These are phyloP conservation scores for Phoma sp. DNA, from an alignment of 2,329 filamentous ascomycete genomes.

Conservation along the genomic window DNA sequence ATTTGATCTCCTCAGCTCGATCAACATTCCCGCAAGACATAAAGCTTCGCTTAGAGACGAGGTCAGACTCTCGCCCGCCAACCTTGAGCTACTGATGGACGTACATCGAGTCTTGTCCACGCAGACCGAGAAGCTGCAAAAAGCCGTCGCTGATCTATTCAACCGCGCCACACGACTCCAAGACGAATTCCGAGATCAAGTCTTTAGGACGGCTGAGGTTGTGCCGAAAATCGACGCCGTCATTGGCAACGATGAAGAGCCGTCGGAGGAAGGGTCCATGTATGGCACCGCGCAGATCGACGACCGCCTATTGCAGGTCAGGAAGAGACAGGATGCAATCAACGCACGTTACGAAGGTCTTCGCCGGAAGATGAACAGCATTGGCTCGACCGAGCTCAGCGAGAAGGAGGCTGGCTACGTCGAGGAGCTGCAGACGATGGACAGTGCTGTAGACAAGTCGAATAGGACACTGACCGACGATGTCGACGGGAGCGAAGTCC, in stretches of 20 bases:
- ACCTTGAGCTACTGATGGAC: slow-evolving; percentile 73
- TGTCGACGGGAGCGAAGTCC: slow-evolving; percentile 34
- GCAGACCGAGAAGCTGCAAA: slow-evolving; percentile 72
- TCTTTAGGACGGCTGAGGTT: slow-evolving; percentile 69
- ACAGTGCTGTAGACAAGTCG: slow-evolving; percentile 46
- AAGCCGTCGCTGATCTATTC: slow-evolving; percentile 76
- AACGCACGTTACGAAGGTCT: slow-evolving; percentile 66
- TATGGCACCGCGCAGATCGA: slow-evolving; percentile 63
- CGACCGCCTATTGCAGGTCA: slow-evolving; percentile 62
- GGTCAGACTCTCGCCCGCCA: slow-evolving; percentile 72
- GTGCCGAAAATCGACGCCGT: slow-evolving; percentile 71
- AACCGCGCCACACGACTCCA: slow-evolving; percentile 72
- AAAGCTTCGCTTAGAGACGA: slow-evolving; percentile 70
- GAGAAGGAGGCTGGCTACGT: slow-evolving; percentile 68
- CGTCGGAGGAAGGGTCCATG: slow-evolving; percentile 51
- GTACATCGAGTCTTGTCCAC: slow-evolving; percentile 73
- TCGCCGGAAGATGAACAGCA: slow-evolving; percentile 54
- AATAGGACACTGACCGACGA: slow-evolving; percentile 41
- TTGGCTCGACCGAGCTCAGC: slow-evolving; percentile 64
- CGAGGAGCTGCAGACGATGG: slow-evolving; percentile 59
- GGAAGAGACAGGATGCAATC: slow-evolving; percentile 63
- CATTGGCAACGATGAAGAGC: slow-evolving; percentile 61
- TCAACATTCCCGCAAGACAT: slow-evolving; percentile 66
- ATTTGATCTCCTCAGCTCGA: slow-evolving; percentile 62
- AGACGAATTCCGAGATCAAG: slow-evolving; percentile 70